These are phyloP conservation scores for Scedosporium boydii DNA, from an alignment of 2,329 filamentous ascomycete species.

Conservation along the genomic window DNA sequence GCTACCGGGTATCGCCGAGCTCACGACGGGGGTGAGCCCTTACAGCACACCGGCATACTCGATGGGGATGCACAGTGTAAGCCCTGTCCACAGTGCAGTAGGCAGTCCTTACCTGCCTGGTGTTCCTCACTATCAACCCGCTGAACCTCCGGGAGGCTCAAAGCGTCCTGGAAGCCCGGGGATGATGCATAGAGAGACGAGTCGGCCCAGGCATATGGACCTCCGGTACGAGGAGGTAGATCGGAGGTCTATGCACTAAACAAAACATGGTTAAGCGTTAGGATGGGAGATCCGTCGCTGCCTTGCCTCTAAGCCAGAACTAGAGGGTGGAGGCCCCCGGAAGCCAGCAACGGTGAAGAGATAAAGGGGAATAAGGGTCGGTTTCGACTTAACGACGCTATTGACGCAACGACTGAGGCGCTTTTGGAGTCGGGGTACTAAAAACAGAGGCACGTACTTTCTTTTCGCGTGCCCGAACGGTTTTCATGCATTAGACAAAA, in stretches of 20 bases:
- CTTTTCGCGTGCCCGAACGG: background rate
- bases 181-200: slow-evolving; percentile 32
- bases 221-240: background rate
- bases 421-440: background rate
- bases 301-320: too few species aligned
- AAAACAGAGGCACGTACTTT: background rate
- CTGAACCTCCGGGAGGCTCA: slow-evolving; percentile 16
- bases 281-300: background rate
- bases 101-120: slow-evolving; percentile 24
- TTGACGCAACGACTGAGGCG: background rate
- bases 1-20: slow-evolving; percentile 52
- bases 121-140: background rate
- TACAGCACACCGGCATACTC: slow-evolving; percentile 50
- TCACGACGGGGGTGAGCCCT: slow-evolving; percentile 54
- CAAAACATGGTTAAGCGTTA: background rate
- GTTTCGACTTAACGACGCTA: slow-evolving; percentile 27
- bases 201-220: slow-evolving; percentile 8
- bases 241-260: background rate
- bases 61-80: slow-evolving; percentile 26
- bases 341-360: slow-evolving; percentile 21
- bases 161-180: slow-evolving; percentile 47
- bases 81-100: slow-evolving; percentile 26
- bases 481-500: background rate
- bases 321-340: too few species aligned
- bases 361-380: slow-evolving; percentile 42